Percentiles rank a stretch among this genome's conserved stretches.
Conservation (phyloP, 2,329 filamentous ascomycete genomes). For the Cercospora sp. region DNA sequence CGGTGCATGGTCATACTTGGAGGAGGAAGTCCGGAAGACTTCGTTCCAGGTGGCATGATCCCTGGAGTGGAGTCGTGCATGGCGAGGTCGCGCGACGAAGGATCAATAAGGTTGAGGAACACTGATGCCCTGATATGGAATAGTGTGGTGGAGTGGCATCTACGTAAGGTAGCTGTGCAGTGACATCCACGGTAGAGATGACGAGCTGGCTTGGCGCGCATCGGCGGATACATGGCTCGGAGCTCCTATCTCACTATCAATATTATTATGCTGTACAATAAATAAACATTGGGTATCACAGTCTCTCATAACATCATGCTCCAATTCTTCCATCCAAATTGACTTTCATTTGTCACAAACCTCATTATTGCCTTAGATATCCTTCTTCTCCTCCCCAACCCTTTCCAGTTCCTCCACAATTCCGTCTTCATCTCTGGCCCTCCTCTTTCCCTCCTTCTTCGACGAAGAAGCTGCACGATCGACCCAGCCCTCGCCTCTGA, state of each 20-base stretch:
- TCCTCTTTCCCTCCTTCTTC: constrained; percentile 18
- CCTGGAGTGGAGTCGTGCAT: neutral
- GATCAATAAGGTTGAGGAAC: neutral
- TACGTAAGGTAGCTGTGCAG: no score
- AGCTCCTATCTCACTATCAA: neutral
- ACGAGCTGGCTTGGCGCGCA: no score
- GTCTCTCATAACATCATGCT: neutral
- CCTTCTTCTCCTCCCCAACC: constrained; percentile 7
- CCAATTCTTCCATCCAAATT: neutral
- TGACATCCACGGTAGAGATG: no score
- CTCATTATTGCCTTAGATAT: neutral
- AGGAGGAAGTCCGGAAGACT: neutral
- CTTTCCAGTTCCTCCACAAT: constrained; percentile 16
- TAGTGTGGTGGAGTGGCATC: neutral
- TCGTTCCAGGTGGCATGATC: neutral
- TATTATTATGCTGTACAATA: neutral
- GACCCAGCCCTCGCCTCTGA: constrained; percentile 72
- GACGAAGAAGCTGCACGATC: constrained; percentile 53
- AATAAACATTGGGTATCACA: constrained; percentile 6
- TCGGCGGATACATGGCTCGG: neutral
- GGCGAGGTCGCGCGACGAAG: neutral
- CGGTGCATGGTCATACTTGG: neutral
- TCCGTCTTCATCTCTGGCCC: constrained; percentile 22
- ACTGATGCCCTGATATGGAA: neutral
- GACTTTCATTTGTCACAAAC: neutral